These are phyloP conservation scores for Colletotrichum horii DNA, from an alignment of 2,329 filamentous ascomycete genomes.

Conservation along the genomic window DNA sequence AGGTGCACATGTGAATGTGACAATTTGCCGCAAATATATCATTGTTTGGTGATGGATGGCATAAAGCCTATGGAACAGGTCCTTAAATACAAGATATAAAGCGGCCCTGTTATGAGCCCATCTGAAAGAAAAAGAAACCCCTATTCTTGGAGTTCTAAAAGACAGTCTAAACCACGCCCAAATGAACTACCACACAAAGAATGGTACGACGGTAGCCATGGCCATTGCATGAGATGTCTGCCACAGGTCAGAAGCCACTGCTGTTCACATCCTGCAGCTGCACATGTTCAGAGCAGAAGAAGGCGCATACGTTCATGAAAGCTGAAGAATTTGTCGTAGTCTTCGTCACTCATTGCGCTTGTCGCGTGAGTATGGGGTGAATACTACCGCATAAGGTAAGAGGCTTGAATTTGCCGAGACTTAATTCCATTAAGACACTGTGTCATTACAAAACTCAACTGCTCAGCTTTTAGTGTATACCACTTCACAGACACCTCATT, in stretches of 20 bases:
- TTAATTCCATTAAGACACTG: too few species aligned
- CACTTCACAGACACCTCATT: background rate
- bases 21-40: background rate
- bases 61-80: background rate
- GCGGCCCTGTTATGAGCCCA: rapidly evolving
- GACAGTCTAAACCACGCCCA: background rate
- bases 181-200: background rate
- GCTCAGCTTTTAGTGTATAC: rapidly evolving
- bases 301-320: rapidly evolving
- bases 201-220: background rate
- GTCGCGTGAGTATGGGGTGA: rapidly evolving
- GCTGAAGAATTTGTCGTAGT: rapidly evolving
- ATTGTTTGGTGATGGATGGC: background rate
- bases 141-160: background rate
- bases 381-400: rapidly evolving
- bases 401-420: rapidly evolving
- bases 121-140: background rate
- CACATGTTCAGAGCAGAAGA: background rate
- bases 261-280: background rate
- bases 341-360: rapidly evolving
- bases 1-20: background rate
- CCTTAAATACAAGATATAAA: background rate
- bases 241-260: background rate
- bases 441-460: background rate
- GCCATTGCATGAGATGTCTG: background rate